Evolutionary conservation across 768 basidiomycete species (phyloP), one percentile per base, ranked within the genome.

Genomic region (Pleurotus pulmonarius): DNA sequence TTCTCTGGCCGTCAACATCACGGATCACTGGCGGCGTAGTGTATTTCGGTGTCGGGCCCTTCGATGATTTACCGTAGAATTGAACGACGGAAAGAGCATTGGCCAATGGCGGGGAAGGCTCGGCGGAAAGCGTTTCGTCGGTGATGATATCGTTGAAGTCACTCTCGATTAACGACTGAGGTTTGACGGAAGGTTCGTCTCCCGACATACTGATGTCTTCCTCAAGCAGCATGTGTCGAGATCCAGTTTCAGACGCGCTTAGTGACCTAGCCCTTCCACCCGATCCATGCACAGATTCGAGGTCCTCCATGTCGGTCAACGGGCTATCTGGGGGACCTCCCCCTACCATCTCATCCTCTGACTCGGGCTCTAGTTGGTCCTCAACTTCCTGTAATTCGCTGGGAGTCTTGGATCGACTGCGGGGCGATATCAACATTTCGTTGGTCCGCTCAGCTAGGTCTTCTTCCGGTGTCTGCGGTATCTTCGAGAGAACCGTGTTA

Each of bases 321-420:
- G 29, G 29, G 29, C 29, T 34, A 2, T 8, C 38, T 40, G 18
- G 20, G 8, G 39, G 51, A n/a, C 51, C 51, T 18, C 51, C 51
- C 5, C 51, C 51, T 20, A 53, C n/a, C 39, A 43, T n/a, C 18
- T 53, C 51, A 16, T 11, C 51, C 15, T 53, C 51, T 22, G 51
- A 53, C n/a, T 24, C 20, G 20, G 39, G 51, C 24, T 38, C 39
- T 40, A 53, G n/a, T 53, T 53, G 51, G 9, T 53, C 51, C 18
- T 40, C 51, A 16, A 39, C 44, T 61, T 60, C 16, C 29, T 49
- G 16, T 52, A 46, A 9, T 53, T 52, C 57, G 56, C 48, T 60
- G 56, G 12, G 61, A 55, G 49, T 60, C 41, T 44, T 44, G 45
- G 13, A 57, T 56, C 5, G 46, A 51, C 37, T 22, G 37, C 18